Conservation (phyloP, 2,329 filamentous ascomycete genomes). For the Sporothrix pallida region DNA sequence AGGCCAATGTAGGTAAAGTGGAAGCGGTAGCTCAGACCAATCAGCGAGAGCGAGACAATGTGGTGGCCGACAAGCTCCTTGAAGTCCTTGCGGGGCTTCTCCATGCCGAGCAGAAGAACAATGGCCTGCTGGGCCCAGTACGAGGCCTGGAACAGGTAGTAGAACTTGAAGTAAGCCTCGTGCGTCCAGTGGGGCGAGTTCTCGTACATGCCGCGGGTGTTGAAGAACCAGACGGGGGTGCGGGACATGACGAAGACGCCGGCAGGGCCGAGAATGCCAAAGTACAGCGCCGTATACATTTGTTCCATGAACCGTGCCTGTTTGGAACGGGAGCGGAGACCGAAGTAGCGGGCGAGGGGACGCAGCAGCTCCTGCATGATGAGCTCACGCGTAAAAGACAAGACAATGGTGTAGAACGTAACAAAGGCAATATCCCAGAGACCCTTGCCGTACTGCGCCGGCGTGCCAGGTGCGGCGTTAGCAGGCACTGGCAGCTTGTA, state of each 20-base stretch:
- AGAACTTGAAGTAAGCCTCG: conserved; percentile 85
- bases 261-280: conserved; percentile 78
- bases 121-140: conserved; percentile 97
- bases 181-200: conserved; percentile 83
- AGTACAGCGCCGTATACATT: conserved; percentile 92
- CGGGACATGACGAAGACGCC: conserved; percentile 89
- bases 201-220: conserved; percentile 88
- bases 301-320: conserved; percentile 96
- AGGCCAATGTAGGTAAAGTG: conserved; percentile 96
- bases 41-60: conserved; percentile 83
- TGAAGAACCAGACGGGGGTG: conserved; percentile 96
- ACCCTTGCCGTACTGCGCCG: conserved; percentile 85
- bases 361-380: conserved; percentile 89
- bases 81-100: conserved; percentile 94
- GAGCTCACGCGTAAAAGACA: conserved; percentile 94
- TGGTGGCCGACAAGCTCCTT: conserved; percentile 92
- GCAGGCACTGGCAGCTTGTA: conserved; percentile 70
- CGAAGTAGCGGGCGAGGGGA: conserved; percentile 72
- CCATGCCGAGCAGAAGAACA: conserved; percentile 82
- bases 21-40: conserved; percentile 88
- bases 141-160: conserved; percentile 91
- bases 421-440: conserved; percentile 85
- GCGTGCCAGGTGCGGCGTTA: conserved; percentile 49
- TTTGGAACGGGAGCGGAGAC: conserved; percentile 75
- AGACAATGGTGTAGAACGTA: conserved; percentile 83